phyloP scores from a whole-genome alignment of 176 grass and related monocot species.

The Phyllostachys edulis region DNA sequence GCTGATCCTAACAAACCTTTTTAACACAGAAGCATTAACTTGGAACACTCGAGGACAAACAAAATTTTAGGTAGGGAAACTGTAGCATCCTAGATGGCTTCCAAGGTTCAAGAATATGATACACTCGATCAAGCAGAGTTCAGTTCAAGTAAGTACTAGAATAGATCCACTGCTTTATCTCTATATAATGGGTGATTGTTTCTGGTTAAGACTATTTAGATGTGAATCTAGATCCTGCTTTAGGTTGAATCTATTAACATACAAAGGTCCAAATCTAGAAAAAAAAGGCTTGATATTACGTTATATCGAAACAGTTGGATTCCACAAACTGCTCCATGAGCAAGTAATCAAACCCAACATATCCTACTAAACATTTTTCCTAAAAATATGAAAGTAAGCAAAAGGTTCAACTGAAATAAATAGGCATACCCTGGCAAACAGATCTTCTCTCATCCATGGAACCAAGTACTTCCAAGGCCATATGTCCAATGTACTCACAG shows the following conservation, averaged over 20 bases:
- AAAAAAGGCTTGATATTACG: background rate
- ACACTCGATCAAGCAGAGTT: background rate
- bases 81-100: background rate
- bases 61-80: background rate
- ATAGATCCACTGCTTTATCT: background rate
- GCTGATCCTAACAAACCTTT: background rate
- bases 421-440: conserved; percentile 71
- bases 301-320: background rate
- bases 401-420: conserved; percentile 14
- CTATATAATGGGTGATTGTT: background rate
- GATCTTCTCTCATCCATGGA: conserved; percentile 96
- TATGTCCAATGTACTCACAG: conserved; percentile 89
- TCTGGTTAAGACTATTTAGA: conserved; percentile 3
- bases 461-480: conserved; percentile 99
- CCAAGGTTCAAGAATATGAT: background rate
- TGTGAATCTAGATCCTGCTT: background rate
- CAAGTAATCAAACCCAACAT: background rate
- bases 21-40: background rate
- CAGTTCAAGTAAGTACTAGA: background rate
- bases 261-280: background rate
- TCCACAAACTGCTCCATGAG: background rate
- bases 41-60: background rate
- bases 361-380: background rate
- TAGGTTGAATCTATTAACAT: background rate
- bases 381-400: background rate